Percentiles rank a stretch among this genome's conserved stretches.
These are phyloP conservation scores for Coccinonectria pachysandricola DNA, from an alignment of 2,329 filamentous ascomycete genomes.

Conservation along the genomic window DNA sequence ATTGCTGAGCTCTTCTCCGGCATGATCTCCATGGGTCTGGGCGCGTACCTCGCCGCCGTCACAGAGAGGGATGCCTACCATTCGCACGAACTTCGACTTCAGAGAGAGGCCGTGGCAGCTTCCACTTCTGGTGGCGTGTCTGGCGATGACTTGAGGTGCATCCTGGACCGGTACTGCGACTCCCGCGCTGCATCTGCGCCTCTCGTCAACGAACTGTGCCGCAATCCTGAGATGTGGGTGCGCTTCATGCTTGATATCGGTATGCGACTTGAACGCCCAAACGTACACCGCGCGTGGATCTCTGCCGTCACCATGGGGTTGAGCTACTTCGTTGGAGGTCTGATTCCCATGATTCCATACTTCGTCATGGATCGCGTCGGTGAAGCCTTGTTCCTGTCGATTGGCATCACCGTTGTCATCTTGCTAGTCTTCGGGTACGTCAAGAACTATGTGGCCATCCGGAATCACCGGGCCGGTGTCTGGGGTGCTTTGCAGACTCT, in stretches of 20 bases:
- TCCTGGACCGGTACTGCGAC: constrained; percentile 42
- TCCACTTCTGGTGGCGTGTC: constrained; percentile 32
- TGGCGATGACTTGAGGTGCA: constrained; percentile 36
- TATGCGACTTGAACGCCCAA: constrained; percentile 35
- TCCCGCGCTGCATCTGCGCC: constrained; percentile 30
- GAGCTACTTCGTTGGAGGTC: constrained; percentile 60
- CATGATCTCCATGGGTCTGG: constrained; percentile 68
- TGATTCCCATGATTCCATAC: constrained; percentile 63
- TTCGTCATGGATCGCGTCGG: constrained; percentile 41
- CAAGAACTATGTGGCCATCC: constrained; percentile 47
- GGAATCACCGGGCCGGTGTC: constrained; percentile 41
- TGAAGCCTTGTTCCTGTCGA: constrained; percentile 46
- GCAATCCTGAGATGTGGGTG: constrained; percentile 38
- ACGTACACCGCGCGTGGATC: constrained; percentile 35
- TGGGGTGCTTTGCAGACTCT: constrained; percentile 55
- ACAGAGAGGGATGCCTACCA: constrained; percentile 44
- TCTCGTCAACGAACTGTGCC: constrained; percentile 40
- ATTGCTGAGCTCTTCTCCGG: constrained; percentile 67
- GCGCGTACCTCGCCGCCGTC: constrained; percentile 58
- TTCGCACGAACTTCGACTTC: constrained; percentile 35
- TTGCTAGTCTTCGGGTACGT: constrained; percentile 55
- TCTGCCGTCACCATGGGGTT: constrained; percentile 56
- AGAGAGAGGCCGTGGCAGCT: constrained; percentile 35
- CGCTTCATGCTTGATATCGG: constrained; percentile 52
- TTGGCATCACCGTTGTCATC: constrained; percentile 49